These are phyloP conservation scores for Chrysanthemum lavandulifolium DNA, from an alignment of 129 eudicot genomes.

Conservation along the genomic window DNA sequence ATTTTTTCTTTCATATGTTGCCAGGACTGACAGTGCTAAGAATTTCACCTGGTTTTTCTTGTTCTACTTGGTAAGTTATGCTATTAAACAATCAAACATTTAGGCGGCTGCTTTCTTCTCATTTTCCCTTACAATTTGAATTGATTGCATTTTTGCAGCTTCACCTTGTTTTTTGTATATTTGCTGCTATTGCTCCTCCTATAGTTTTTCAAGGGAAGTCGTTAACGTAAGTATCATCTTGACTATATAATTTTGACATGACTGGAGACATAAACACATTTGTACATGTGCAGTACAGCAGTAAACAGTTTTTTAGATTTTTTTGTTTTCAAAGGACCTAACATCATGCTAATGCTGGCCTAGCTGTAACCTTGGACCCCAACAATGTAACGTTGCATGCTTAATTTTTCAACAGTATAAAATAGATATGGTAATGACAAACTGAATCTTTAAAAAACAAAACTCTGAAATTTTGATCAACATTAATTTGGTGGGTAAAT, in stretches of 20 bases:
- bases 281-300: no score
- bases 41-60: conserved; percentile 92
- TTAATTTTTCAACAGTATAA: no score
- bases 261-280: no score
- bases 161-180: conserved; percentile 87
- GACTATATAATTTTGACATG: no score
- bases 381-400: no score
- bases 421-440: no score
- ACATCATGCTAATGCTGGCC: no score
- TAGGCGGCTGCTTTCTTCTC: background rate
- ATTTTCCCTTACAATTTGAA: conserved; percentile 1
- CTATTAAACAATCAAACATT: background rate
- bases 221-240: conserved; percentile 62
- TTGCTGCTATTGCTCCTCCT: conserved; percentile 99
- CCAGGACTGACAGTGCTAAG: conserved; percentile 97
- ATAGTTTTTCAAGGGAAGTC: conserved; percentile 88
- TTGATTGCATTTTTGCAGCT: conserved; percentile 48
- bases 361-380: no score
- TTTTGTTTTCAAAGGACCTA: background rate
- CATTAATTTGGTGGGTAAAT: no score
- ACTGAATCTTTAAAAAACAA: no score
- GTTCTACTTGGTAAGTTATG: conserved; percentile 69
- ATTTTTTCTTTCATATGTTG: conserved; percentile 20
- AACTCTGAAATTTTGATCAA: no score
- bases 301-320: no score